phyloP scores from a whole-genome alignment of 805 yeast genomes.

The Spathaspora gorwiae region DNA sequence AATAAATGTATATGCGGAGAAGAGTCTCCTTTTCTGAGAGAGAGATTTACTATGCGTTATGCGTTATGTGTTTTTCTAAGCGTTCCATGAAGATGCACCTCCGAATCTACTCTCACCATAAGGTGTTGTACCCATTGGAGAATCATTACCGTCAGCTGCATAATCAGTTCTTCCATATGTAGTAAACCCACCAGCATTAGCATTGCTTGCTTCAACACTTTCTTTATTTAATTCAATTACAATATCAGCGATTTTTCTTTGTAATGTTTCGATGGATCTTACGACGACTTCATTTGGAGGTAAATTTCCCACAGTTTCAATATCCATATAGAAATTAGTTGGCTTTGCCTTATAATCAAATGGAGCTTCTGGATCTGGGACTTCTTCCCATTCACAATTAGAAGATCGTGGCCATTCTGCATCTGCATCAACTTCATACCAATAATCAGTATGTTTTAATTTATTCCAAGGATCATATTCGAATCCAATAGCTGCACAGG shows the following conservation, averaged over 20 bases:
- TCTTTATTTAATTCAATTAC: constrained; percentile 59
- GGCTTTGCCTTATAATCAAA: constrained; percentile 86
- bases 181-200: constrained; percentile 46
- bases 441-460: constrained; percentile 88
- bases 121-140: constrained; percentile 22
- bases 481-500: constrained; percentile 91
- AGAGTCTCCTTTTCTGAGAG: no score
- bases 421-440: constrained; percentile 89
- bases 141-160: constrained; percentile 25
- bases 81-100: constrained; percentile 27
- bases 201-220: constrained; percentile 33
- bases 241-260: constrained; percentile 85
- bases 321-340: constrained; percentile 74
- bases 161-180: constrained; percentile 38
- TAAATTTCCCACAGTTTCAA: constrained; percentile 88
- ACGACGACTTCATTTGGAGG: constrained; percentile 85
- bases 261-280: constrained; percentile 79
- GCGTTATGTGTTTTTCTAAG: no score
- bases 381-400: constrained; percentile 94
- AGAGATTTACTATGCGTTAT: not conserved
- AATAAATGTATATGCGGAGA: no score
- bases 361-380: constrained; percentile 79
- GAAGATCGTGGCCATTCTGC: constrained; percentile 90
- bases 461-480: constrained; percentile 99
- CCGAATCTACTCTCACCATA: constrained; percentile 28